A percentile compares a stretch with the other conserved stretches of the same genome.
phyloP scores from a whole-genome alignment of 495 filamentous ascomycete species.

The Pseudoneurospora amorphoporcata region DNA sequence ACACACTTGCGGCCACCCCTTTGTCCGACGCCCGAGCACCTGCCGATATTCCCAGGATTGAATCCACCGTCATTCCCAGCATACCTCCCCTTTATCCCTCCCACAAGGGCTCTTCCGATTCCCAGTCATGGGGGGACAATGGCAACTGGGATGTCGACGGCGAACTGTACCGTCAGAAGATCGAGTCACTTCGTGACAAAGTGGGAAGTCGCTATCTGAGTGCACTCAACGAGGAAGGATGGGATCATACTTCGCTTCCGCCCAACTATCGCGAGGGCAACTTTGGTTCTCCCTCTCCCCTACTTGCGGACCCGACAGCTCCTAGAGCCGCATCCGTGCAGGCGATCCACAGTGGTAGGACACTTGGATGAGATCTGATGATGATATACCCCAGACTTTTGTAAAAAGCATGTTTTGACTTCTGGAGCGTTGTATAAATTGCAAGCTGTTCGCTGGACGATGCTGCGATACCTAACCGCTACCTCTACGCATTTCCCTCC shows the following conservation, averaged over 20 bases:
- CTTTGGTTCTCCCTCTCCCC: slow-evolving; percentile 30
- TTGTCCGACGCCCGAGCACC: slow-evolving; percentile 18
- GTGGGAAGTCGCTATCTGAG: slow-evolving; percentile 78
- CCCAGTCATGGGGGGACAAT: slow-evolving; percentile 32
- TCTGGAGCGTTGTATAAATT: slow-evolving; percentile 4
- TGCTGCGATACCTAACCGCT: slow-evolving; percentile 8
- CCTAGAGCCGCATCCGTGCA: slow-evolving; percentile 37
- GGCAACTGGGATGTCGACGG: slow-evolving; percentile 59
- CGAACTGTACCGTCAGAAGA: slow-evolving; percentile 72
- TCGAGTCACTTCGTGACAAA: slow-evolving; percentile 75
- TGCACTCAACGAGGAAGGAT: slow-evolving; percentile 70
- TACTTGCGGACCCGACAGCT: slow-evolving; percentile 32
- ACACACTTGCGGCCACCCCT: slow-evolving; percentile 17
- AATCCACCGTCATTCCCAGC: slow-evolving; percentile 31
- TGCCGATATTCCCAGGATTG: slow-evolving; percentile 35
- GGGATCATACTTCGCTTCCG: slow-evolving; percentile 32
- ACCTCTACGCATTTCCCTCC: slow-evolving; percentile 1
- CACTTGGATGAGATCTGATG: slow-evolving; percentile 30
- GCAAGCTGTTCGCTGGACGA: slow-evolving; percentile 8
- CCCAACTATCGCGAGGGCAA: slow-evolving; percentile 25
- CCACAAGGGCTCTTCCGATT: slow-evolving; percentile 23
- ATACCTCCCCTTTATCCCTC: slow-evolving; percentile 33
- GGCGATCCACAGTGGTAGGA: slow-evolving; percentile 40
- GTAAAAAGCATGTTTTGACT: slow-evolving; percentile 4
- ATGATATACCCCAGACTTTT: slow-evolving; percentile 16